phyloP scores from a whole-genome alignment of 352 stramenopile species.

The Phytophthora sojae region DNA sequence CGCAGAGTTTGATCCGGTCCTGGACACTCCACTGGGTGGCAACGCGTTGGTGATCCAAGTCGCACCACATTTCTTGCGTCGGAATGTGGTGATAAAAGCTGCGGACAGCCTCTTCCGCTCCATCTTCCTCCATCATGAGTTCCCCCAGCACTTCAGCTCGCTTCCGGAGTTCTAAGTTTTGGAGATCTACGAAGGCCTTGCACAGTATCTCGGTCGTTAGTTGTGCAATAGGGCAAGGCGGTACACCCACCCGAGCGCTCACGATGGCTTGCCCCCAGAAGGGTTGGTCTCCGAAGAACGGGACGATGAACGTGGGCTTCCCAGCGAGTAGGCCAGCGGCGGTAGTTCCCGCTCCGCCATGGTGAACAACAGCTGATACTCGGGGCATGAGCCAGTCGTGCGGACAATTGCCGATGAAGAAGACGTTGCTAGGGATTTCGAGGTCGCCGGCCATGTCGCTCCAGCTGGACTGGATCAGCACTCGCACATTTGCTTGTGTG shows the following conservation, averaged over 20 bases:
- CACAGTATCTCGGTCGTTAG: constrained; percentile 72
- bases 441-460: constrained; percentile 32
- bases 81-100: constrained; percentile 91
- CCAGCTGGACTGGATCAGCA: constrained; percentile 36
- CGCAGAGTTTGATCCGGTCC: constrained; percentile 52
- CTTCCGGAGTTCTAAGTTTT: constrained; percentile 47
- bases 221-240: constrained; percentile 75
- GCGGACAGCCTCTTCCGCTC: constrained; percentile 77
- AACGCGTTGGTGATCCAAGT: constrained; percentile 39
- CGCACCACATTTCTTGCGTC: constrained; percentile 84
- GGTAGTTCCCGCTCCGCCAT: constrained; percentile 26
- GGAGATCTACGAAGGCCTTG: constrained; percentile 74
- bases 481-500: constrained; percentile 9
- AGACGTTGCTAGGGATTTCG: constrained; percentile 27
- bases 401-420: constrained; percentile 30
- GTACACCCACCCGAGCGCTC: constrained; percentile 72
- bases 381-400: constrained; percentile 33
- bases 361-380: constrained; percentile 25
- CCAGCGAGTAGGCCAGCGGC: constrained; percentile 80
- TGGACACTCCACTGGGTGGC: constrained; percentile 44
- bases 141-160: constrained; percentile 53
- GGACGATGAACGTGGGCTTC: constrained; percentile 93
- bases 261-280: constrained; percentile 92
- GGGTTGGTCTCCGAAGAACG: constrained; percentile 95
- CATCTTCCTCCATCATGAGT: constrained; percentile 83